Evolutionary conservation across 306 rosid genomes (phyloP).

Genomic region (Cicer cuneatum): DNA sequence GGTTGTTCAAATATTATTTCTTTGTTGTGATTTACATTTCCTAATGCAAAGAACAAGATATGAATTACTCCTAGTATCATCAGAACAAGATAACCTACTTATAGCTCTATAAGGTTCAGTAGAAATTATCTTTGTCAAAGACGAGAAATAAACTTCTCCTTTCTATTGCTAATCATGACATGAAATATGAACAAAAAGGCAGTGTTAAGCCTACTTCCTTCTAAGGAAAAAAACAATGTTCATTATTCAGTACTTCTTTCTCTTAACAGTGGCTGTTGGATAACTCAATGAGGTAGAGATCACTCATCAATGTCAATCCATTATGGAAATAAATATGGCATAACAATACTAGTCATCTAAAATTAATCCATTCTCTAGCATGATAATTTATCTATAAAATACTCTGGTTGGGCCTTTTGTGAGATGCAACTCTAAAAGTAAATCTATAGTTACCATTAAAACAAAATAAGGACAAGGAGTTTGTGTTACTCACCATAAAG

Average conservation of each 20-base stretch:
- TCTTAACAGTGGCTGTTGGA: no score
- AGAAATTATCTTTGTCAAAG: no score
- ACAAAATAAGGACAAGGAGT: slow-evolving; percentile 27
- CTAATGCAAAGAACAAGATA: no score
- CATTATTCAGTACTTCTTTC: no score
- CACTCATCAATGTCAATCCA: neutral
- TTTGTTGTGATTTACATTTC: no score
- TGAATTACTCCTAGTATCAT: no score
- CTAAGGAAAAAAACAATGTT: neutral
- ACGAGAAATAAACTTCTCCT: neutral
- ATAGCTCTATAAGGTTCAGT: no score
- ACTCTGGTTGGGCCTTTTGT: neutral
- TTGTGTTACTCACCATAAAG: slow-evolving; percentile 65
- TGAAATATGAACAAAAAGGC: neutral
- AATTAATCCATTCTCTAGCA: neutral
- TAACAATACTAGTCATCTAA: neutral
- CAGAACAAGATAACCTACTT: no score
- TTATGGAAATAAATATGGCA: neutral
- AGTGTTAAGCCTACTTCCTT: no score
- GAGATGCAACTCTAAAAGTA: neutral
- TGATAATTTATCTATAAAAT: neutral
- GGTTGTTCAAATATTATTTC: no score
- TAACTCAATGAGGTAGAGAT: neutral
- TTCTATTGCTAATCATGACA: neutral
- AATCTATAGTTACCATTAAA: slow-evolving; percentile 22